Percentiles rank a stretch among this genome's conserved stretches.
phyloP scores from a whole-genome alignment of 352 stramenopile species.

The Globisporangium parvum region DNA sequence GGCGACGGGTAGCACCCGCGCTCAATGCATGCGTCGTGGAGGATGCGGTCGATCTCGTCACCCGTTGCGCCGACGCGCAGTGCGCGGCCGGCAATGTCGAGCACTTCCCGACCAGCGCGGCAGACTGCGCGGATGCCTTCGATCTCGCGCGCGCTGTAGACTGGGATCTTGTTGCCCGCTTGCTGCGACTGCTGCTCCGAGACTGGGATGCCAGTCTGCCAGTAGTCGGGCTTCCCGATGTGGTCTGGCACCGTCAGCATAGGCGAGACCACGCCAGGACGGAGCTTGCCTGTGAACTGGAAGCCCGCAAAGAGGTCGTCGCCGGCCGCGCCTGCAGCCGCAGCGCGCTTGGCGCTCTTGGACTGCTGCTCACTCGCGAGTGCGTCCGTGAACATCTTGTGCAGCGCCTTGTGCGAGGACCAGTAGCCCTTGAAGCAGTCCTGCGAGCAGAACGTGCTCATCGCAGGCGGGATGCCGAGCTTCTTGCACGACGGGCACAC shows the following conservation, averaged over 20 bases:
- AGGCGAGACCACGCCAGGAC: constrained; percentile 76
- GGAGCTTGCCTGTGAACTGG: constrained; percentile 80
- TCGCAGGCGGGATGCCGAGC: constrained; percentile 75
- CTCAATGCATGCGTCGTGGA: constrained; percentile 92
- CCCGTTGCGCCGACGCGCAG: constrained; percentile 90
- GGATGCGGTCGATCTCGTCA: constrained; percentile 96
- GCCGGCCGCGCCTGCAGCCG: constrained; percentile 5
- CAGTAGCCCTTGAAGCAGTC: constrained; percentile 97
- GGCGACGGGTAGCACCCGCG: constrained; percentile 94
- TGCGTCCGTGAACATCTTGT: constrained; percentile 92
- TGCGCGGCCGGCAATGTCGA: constrained; percentile 91
- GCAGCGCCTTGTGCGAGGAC: constrained; percentile 92
- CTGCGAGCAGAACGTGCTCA: constrained; percentile 92
- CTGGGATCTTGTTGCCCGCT: constrained; percentile 77
- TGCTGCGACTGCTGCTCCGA: constrained; percentile 65
- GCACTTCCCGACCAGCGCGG: constrained; percentile 87
- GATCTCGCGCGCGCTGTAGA: constrained; percentile 94
- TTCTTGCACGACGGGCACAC: constrained; percentile 91
- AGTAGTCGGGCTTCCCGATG: constrained; percentile 90
- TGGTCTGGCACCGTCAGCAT: constrained; percentile 63
- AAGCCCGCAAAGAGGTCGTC: constrained; percentile 55
- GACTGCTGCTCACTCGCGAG: constrained; percentile 33
- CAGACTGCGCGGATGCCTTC: constrained; percentile 90
- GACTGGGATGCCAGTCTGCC: constrained; percentile 69
- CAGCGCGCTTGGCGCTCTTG: constrained; percentile 18